phyloP scores from a whole-genome alignment of 305 asterid genomes.

The Fraxinus angustifolia region DNA sequence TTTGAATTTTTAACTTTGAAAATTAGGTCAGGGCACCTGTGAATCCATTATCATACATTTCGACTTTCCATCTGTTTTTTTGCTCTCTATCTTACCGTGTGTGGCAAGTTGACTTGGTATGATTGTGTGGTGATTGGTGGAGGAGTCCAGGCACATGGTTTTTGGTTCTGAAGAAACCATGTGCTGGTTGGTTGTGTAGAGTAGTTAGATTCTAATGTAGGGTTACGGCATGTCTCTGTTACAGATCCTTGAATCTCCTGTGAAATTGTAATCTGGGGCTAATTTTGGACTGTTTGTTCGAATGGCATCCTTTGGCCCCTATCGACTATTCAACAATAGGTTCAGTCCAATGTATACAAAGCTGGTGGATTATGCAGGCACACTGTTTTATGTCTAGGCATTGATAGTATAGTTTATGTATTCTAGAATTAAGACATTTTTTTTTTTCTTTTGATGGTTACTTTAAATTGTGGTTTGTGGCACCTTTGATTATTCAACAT shows the following conservation, averaged over 20 bases:
- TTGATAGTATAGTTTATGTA: not conserved
- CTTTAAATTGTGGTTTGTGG: not conserved
- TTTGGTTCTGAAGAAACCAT: constrained; percentile 30
- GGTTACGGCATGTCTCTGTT: constrained; percentile 20
- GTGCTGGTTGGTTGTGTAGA: constrained; percentile 48
- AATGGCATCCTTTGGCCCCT: constrained; percentile 5
- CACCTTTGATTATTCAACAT: not conserved
- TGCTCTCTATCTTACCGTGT: constrained; percentile 22
- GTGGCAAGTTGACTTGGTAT: constrained; percentile 16
- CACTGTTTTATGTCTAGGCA: not conserved
- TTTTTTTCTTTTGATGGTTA: not conserved
- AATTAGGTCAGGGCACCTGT: constrained; percentile 22
- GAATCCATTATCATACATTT: constrained; percentile 19
- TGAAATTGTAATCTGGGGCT: constrained; percentile 31
- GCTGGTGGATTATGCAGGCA: constrained; percentile 40
- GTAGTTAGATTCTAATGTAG: constrained; percentile 51
- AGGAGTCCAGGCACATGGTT: constrained; percentile 24
- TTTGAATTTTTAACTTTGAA: constrained; percentile 25
- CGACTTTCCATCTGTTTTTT: constrained; percentile 23
- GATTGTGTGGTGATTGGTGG: constrained; percentile 33
- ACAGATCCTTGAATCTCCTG: not conserved
- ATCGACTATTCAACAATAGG: constrained; percentile 27
- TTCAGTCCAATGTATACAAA: constrained; percentile 33
- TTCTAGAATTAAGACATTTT: not conserved
- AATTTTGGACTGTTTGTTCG: constrained; percentile 18